Base-by-base conservation (phyloP, 345 rosid genomes). In the Hibiscus trionum region DNA sequence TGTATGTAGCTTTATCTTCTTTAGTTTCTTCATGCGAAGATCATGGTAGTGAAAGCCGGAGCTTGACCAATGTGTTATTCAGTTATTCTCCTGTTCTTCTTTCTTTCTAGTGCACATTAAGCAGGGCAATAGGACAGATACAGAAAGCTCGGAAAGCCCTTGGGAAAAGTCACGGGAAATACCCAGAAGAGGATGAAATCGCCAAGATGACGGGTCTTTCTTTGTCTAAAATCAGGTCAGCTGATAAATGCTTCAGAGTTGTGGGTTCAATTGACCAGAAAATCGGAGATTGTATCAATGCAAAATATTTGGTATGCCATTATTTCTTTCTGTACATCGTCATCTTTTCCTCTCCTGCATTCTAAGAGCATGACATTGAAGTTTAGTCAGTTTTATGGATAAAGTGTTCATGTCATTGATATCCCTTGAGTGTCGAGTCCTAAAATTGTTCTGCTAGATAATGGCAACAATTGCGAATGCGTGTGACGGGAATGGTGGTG, bases 201-300 rank as follows among this genome's bases (percentile, higher is more conserved):
- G 84, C 95, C 4, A 84, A 83, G 81, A 80, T 84, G 59, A 87
- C 91, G 0, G 86, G 88, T 19, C 81, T 79, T 76, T 83, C 96
- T 21, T 49, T 88, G 74, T 82, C 86, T 73, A 86, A 84, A 85
- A 86, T 93, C 75, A 80, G 80, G 79, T 84, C 87, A n/a, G 96
- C 96, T 71, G 77, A 85, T 72, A 79, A 78, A 83, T 93, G 89
- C 82, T 82, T 82, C 26, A 82, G 84, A 78, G 87, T 90, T 63
- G 98, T 93, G 14, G 95, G 94, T 75, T 90, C 96, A 11, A 69
- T 90, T 46, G 91, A 93, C 78, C 80, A 79, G 83, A 93, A 84
- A 80, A 73, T 84, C 0, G 93, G 91, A 58, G 86, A 88, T 66
- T 56, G 72, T 59, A 60, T 73, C 46, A 77, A 77, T 9, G 81